Evolutionary conservation across 1,139 yeast species (phyloP), one percentile per base, ranked within the genome.

Genomic region (Hemisphaericaspora subhashii): DNA sequence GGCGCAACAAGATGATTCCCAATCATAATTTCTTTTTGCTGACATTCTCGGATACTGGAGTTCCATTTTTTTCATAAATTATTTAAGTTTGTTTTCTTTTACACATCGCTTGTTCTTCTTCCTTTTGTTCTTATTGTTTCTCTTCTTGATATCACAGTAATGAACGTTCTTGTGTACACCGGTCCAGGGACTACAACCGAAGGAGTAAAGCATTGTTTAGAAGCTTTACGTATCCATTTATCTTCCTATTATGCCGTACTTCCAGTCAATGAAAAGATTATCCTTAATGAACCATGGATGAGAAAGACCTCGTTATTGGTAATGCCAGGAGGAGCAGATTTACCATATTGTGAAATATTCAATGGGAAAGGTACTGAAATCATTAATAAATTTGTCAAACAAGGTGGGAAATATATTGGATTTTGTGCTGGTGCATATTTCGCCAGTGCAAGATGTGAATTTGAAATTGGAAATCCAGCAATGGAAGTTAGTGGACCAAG

Each of bases 351-450:
- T 55, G 67, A 72, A 32, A 69, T 72, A 1, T 69, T 90, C 40
- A 80, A 85, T 50, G 96, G 96, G 1, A 64, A 60, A 6, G 90
- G 89, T 0, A 86, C 81, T 51, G 53, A 61, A 3, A 64, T 64
- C 29, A 86, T 92, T 42, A 60, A 66, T 22, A 78, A 78, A 36
- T 90, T 71, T 58, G 89, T 92, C 3, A 68, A 79, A 25, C 68
- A 70, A 39, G 98, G 98, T 15, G 99, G 98, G 1, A 67, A 71
- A 39, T 88, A 69, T 54, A 59, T 92, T 25, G 98, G 98, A 0
- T 77, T 92, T 47, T 92, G 98, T 62, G 95, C 98, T n/a, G 99
- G 99, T 24, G 98, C 86, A 0, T 92, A 94, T 61, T 92, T 77
- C 55, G 92, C 83, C 1, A 74, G 89, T n/a, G 60, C 72, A 0